These are phyloP conservation scores for Cystobasidium ongulense DNA, from an alignment of 768 basidiomycete genomes.

Conservation along the genomic window DNA sequence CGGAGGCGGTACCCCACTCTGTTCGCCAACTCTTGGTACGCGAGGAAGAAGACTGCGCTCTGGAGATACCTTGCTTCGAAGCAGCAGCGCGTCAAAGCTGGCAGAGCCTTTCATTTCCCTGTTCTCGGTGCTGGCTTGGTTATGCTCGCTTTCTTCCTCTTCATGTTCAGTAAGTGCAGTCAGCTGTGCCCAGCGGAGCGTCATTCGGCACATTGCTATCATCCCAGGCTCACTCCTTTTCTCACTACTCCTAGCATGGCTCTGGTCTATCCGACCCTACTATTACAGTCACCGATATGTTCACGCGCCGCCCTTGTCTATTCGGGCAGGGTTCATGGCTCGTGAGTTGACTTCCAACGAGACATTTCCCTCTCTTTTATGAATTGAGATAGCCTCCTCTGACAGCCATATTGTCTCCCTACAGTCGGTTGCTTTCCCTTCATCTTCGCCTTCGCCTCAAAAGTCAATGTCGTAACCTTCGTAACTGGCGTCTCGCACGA, in stretches of 20 bases:
- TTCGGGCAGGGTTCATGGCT: conserved; percentile 35
- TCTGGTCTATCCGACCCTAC: conserved; percentile 30
- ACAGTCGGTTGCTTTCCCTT: conserved; percentile 40
- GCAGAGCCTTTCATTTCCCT: conserved; percentile 4
- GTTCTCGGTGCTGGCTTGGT: conserved; percentile 11
- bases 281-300: conserved; percentile 40
- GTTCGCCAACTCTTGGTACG: neutral
- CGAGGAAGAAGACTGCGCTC: conserved; percentile 1
- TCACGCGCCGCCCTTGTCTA: conserved; percentile 39
- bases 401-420: too few relatives aligned
- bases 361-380: too few relatives aligned
- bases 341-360: conserved; percentile 6
- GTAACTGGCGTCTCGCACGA: conserved; percentile 44
- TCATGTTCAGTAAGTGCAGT: conserved; percentile 27
- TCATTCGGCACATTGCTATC: too few relatives aligned
- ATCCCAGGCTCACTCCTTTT: too few relatives aligned
- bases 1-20: neutral
- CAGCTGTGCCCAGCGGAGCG: too few relatives aligned
- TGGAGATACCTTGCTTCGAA: conserved; percentile 4
- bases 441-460: conserved; percentile 41
- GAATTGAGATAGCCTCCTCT: too few relatives aligned
- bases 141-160: conserved; percentile 27
- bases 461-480: conserved; percentile 40
- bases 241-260: conserved; percentile 16
- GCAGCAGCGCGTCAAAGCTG: conserved; percentile 13